Evolutionary conservation across 192 early-diverging fungal species (phyloP).

Genomic region (Paraglomus occultum): DNA sequence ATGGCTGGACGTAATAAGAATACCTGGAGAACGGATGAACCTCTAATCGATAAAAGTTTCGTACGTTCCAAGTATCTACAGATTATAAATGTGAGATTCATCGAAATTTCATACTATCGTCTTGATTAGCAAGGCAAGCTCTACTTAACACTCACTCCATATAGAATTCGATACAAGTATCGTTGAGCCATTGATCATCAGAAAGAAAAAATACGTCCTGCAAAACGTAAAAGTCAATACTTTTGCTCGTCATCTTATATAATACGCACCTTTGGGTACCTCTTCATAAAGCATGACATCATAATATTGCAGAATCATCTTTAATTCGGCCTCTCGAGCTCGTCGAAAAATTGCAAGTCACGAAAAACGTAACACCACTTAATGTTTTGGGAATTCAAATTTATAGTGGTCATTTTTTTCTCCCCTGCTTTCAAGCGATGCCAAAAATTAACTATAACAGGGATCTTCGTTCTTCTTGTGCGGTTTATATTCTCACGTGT

Average conservation of each 20-base stretch:
- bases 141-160: constrained; percentile 3
- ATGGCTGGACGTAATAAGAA: neutral
- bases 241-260: neutral
- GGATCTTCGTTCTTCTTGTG: too few relatives aligned
- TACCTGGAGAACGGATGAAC: neutral
- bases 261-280: neutral
- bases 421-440: too few relatives aligned
- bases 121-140: neutral
- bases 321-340: too few relatives aligned
- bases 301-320: neutral
- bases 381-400: too few relatives aligned
- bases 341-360: too few relatives aligned
- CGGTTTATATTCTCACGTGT: too few relatives aligned
- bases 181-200: constrained; percentile 15
- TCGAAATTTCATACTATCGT: neutral
- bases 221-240: neutral
- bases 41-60: neutral
- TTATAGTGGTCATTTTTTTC: too few relatives aligned
- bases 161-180: constrained; percentile 15
- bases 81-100: neutral
- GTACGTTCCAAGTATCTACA: neutral
- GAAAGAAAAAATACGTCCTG: neutral
- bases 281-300: constrained; percentile 7
- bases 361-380: too few relatives aligned
- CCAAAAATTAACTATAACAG: too few relatives aligned